These are phyloP conservation scores for Lentinus tigrinus DNA, from an alignment of 768 basidiomycete species.

Conservation along the genomic window DNA sequence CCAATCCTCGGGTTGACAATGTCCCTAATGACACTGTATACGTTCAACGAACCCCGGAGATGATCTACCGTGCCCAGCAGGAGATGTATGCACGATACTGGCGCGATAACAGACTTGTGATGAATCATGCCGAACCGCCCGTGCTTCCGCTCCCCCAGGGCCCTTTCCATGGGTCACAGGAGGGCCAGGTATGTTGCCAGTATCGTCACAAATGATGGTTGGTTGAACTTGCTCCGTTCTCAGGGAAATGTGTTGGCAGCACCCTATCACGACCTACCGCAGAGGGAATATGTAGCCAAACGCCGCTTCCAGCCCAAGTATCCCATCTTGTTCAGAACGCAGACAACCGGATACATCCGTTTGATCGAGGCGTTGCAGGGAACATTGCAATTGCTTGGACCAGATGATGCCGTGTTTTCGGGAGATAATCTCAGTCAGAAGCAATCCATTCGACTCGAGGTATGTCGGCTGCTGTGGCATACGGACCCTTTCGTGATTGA, in stretches of 20 bases:
- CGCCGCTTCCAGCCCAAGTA: background rate
- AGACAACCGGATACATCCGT: background rate
- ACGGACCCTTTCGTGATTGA: background rate
- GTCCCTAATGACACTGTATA: no score
- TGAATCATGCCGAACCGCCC: no score
- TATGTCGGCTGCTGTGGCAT: background rate
- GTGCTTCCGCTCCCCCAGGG: no score
- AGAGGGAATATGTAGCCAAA: constrained; percentile 3
- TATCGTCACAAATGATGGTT: background rate
- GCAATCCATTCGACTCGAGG: constrained; percentile 11
- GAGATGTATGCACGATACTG: no score
- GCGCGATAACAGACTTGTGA: no score
- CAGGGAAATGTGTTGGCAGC: background rate
- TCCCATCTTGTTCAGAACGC: constrained; percentile 4
- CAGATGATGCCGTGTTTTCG: constrained; percentile 8
- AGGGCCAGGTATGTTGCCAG: no score
- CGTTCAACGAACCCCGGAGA: no score
- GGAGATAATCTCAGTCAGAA: constrained; percentile 11
- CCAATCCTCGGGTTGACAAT: no score
- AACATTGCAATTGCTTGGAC: background rate
- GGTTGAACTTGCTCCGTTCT: background rate
- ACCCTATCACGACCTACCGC: constrained; percentile 1
- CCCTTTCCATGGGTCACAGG: no score
- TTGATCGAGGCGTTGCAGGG: constrained; percentile 5
- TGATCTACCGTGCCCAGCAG: no score